These are phyloP conservation scores for Claviceps sp. DNA, from an alignment of 2,329 filamentous ascomycete species.

Conservation along the genomic window DNA sequence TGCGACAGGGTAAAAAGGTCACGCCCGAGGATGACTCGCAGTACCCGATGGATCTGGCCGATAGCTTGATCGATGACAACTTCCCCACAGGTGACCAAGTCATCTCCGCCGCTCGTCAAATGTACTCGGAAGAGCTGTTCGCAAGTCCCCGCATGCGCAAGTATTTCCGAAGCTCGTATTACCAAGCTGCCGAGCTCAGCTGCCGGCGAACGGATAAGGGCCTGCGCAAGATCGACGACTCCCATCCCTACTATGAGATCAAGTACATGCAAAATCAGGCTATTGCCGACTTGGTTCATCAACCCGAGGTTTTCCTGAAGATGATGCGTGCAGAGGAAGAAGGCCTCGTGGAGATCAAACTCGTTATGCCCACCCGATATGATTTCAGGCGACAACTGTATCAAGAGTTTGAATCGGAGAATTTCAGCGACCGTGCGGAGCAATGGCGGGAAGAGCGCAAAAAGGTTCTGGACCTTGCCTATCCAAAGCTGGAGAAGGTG, in stretches of 20 bases:
- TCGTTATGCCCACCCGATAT: constrained; percentile 62
- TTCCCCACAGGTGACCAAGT: constrained; percentile 67
- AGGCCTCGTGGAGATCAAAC: constrained; percentile 73
- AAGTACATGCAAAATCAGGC: constrained; percentile 91
- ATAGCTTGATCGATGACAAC: constrained; percentile 57
- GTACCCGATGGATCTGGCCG: constrained; percentile 76
- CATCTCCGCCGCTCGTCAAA: constrained; percentile 64
- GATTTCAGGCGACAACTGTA: constrained; percentile 67
- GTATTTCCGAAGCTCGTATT: constrained; percentile 71
- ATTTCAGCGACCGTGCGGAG: constrained; percentile 87
- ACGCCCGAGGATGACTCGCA: constrained; percentile 74
- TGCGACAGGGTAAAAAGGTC: constrained; percentile 63
- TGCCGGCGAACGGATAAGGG: constrained; percentile 90
- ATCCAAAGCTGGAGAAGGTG: constrained; percentile 67
- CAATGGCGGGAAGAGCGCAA: constrained; percentile 85
- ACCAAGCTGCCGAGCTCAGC: constrained; percentile 71
- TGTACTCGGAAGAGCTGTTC: constrained; percentile 84
- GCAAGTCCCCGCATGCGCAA: constrained; percentile 83
- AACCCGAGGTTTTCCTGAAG: constrained; percentile 83
- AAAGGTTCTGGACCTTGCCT: constrained; percentile 70
- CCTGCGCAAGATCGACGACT: constrained; percentile 81
- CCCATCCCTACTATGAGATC: constrained; percentile 94
- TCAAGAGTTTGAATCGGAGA: constrained; percentile 81
- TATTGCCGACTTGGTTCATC: constrained; percentile 64
- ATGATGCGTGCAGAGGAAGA: constrained; percentile 98